Evolutionary conservation across 306 rosid genomes (phyloP), one percentile per base, ranked within the genome.

Genomic region (Pueraria montana): DNA sequence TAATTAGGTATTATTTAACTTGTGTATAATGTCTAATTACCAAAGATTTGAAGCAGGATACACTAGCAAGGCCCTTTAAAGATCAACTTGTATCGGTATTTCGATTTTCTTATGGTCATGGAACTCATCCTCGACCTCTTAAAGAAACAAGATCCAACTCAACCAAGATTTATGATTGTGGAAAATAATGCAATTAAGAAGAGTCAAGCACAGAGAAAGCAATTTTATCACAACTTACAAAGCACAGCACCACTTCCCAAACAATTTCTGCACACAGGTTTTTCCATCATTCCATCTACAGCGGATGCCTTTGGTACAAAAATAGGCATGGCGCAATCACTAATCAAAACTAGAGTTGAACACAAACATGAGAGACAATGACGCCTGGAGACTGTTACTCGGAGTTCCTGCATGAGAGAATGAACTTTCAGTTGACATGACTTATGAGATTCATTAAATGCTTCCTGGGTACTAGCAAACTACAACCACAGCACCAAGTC

Each of bases 211-310:
- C 32, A 27, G 45, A 63, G 7, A 62, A 62, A 14, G 13, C 5
- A 27, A 63, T 6, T 14, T 30, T 2, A 14, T 62, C 12, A 16
- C 23, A 45, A 80, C 97, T 83, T 81, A 95, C 99, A 95, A 30
- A 95, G 89, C 70, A 95, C 87, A 46, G 97, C 94, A 17, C 99
- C 99, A 20, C 89, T 92, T 67, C 99, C 99, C 32, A 91, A 88
- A 75, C 99, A 96, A 72, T 96, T 96, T 85, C 97, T 86, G 79
- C 99, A 96, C 4, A 11, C 92, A 0, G 97, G 90, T 85, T 67
- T 91, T 32, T 94, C 92, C 64, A 69, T 90, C 27, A 86, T 34
- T 4, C 71, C 90, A 72, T 89, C 93, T 73, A 77, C 64, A 56
- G 97, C 92, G n/a, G 17, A 61, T 65, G 97, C 95, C 24, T 83